Evolutionary conservation across 192 early-diverging fungal species (phyloP).

Genomic region (Haplosporangium gracile): DNA sequence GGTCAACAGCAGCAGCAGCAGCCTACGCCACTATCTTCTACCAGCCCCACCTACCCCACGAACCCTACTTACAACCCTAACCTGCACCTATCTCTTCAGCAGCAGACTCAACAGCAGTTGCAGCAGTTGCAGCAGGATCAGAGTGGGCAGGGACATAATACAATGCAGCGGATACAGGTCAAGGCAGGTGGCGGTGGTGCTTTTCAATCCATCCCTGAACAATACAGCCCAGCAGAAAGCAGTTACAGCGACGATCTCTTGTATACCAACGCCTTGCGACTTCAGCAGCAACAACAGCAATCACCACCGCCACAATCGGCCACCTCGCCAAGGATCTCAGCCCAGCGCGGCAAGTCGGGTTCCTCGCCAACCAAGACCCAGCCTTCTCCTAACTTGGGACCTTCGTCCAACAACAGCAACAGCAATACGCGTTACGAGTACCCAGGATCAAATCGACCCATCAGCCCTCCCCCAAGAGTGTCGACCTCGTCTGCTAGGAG

Average conservation of each 20-base stretch:
- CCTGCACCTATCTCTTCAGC: background rate
- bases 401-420: background rate
- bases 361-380: background rate
- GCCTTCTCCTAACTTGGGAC: background rate
- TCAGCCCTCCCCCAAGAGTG: background rate
- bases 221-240: background rate
- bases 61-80: background rate
- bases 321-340: background rate
- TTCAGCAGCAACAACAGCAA: slow-evolving; percentile 9
- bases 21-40: slow-evolving; percentile 9
- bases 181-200: background rate
- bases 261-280: background rate
- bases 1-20: slow-evolving; percentile 6
- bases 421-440: background rate
- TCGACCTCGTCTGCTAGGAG: background rate
- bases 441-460: background rate
- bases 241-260: slow-evolving; percentile 15
- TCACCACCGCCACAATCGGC: background rate
- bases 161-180: slow-evolving; percentile 9
- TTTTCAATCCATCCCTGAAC: slow-evolving; percentile 22
- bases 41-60: slow-evolving; percentile 22
- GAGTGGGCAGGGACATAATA: background rate
- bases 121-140: slow-evolving; percentile 18
- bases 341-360: background rate
- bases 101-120: slow-evolving; percentile 32